Evolutionary conservation across 768 basidiomycete genomes (phyloP).

Genomic region (Boletus coccyginus): DNA sequence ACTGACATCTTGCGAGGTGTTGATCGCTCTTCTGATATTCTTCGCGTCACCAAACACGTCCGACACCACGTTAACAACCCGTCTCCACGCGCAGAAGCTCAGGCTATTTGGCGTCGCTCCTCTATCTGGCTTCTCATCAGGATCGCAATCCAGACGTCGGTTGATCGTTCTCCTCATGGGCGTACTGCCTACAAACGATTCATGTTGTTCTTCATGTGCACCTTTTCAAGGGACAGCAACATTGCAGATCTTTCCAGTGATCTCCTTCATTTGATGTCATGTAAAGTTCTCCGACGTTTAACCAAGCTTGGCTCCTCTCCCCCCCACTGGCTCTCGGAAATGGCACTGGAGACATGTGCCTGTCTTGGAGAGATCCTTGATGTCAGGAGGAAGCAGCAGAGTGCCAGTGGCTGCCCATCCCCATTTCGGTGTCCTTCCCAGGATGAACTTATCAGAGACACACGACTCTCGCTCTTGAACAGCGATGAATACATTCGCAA

Average conservation of each 20-base stretch:
- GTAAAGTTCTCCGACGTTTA: conserved; percentile 18
- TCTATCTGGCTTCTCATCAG: conserved; percentile 35
- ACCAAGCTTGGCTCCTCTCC: conserved; percentile 7
- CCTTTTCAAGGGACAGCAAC: conserved; percentile 20
- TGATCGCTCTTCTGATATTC: conserved; percentile 1
- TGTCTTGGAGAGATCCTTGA: neutral
- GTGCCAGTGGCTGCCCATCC: neutral
- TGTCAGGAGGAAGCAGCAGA: neutral
- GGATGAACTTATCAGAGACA: neutral
- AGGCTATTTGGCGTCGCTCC: conserved; percentile 33
- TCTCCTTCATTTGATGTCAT: conserved; percentile 23
- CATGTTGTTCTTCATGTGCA: conserved; percentile 39
- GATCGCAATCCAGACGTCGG: conserved; percentile 27
- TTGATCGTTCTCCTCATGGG: conserved; percentile 8
- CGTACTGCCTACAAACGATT: conserved; percentile 43
- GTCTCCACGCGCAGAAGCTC: no score
- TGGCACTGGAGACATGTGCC: neutral
- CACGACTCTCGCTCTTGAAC: neutral
- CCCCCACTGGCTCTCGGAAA: neutral
- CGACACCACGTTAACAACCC: conserved; percentile 21
- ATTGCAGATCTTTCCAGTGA: conserved; percentile 12
- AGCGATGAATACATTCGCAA: neutral
- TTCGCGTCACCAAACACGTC: conserved; percentile 25
- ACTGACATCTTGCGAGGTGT: no score
- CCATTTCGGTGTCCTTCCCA: neutral